Evolutionary conservation across 2,329 filamentous ascomycete species (phyloP), one percentile per base, ranked within the genome.

Genomic region (Corniculantispora saksenae): DNA sequence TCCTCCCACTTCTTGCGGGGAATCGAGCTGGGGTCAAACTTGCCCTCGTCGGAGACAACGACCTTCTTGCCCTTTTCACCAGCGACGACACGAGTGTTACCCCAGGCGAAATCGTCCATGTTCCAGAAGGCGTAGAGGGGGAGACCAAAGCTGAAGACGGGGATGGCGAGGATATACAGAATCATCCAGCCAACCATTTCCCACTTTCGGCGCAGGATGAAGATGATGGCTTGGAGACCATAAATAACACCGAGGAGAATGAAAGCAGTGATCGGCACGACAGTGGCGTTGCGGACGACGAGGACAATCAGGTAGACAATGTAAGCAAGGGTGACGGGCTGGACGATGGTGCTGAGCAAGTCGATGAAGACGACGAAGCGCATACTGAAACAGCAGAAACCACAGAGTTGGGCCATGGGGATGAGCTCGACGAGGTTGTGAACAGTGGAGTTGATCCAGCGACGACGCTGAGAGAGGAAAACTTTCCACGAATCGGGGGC

Each of bases 131-230:
- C 86, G 78, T 98, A 98, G 32, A 99, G 81, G 0, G 95, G 95
- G 53, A 99, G 85, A 66, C 86, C 93, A 68, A 97, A 93, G 51
- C 92, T 90, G 84, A 97, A 99, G 69, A 99, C 87, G 0, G 94
- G 94, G 67, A 97, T 91, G 63, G 95, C 94, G 35, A 95, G 68
- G 66, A 99, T 86, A 78, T 99, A 99, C 68, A 99, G 88, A 70
- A 99, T 84, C 93, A 99, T 97, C 95, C 95, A 99, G 43, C 94
- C 95, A 71, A 99, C 91, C 94, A 98, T 98, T 77, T 99, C 94
- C 95, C 95, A 99, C 82, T 97, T 97, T 73, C 94, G 91, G 66
- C 93, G 91, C 64, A 97, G 75, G 72, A 98, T 97, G 82, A 99
- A 99, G 77, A 99, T 97, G 74, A 98, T 89, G 51, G 92, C 94